phyloP scores from a whole-genome alignment of 2,329 filamentous ascomycete genomes.

The Aspergillus niger region DNA sequence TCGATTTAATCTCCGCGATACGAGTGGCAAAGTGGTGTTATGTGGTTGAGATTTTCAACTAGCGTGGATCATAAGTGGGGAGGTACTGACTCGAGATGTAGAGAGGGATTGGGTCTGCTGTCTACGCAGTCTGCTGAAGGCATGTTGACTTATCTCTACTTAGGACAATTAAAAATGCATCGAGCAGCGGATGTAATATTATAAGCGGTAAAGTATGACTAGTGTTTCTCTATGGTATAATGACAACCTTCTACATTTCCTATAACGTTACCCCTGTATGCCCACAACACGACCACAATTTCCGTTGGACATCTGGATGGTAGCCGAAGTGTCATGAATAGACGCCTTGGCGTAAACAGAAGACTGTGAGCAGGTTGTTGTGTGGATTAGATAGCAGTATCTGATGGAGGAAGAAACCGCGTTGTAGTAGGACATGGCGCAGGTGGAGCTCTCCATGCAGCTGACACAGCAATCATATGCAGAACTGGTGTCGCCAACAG shows the following conservation, averaged over 20 bases:
- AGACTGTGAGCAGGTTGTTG: neutral
- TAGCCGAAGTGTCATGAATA: neutral
- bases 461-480: constrained; percentile 7
- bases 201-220: neutral
- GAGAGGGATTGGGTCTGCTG: too few species aligned
- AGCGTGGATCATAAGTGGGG: neutral
- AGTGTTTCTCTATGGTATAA: too few species aligned
- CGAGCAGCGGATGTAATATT: neutral
- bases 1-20: neutral
- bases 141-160: neutral
- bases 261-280: neutral
- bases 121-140: neutral
- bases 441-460: neutral
- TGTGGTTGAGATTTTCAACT: neutral
- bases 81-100: too few species aligned
- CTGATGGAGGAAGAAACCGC: neutral
- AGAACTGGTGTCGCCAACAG: neutral
- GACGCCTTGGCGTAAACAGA: neutral
- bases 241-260: too few species aligned
- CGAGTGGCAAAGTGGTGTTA: neutral
- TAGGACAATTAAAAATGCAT: neutral
- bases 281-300: neutral
- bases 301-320: constrained; percentile 4
- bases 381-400: constrained; percentile 1
- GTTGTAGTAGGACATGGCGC: constrained; percentile 7